Evolutionary conservation across 495 filamentous ascomycete genomes (phyloP).

Genomic region (Tuber magnatum): DNA sequence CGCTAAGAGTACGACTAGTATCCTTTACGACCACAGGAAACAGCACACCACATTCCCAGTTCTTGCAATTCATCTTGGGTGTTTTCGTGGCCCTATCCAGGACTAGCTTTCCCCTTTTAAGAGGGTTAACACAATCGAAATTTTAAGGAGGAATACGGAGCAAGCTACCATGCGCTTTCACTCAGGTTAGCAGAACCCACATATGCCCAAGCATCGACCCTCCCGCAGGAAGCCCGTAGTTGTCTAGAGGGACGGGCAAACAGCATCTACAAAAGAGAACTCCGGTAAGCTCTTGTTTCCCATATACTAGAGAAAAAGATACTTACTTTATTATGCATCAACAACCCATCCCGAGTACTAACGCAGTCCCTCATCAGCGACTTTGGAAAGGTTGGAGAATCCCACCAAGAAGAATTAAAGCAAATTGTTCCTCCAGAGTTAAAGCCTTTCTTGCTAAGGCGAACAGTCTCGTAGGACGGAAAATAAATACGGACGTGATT

Average conservation of each 20-base stretch:
- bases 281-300: neutral
- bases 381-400: conserved; percentile 58
- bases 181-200: conserved; percentile 89
- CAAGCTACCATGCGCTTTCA: conserved; percentile 77
- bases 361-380: conserved; percentile 65
- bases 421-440: conserved; percentile 72
- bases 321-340: conserved; percentile 79
- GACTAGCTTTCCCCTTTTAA: conserved; percentile 54
- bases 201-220: conserved; percentile 62
- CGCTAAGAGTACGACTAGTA: conserved; percentile 6
- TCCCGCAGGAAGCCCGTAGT: conserved; percentile 15
- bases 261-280: conserved; percentile 48
- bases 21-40: conserved; percentile 46
- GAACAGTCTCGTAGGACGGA: conserved; percentile 68
- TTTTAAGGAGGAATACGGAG: neutral
- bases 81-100: conserved; percentile 57
- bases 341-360: conserved; percentile 56
- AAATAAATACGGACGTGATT: conserved; percentile 69
- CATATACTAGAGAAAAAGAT: neutral
- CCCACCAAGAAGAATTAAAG: conserved; percentile 62
- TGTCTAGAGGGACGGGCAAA: conserved; percentile 52
- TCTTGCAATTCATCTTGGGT: conserved; percentile 73
- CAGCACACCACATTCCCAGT: conserved; percentile 95
- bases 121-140: conserved; percentile 3
- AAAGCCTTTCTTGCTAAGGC: conserved; percentile 53